These are phyloP conservation scores for Clavariopsis aquatica DNA, from an alignment of 495 filamentous ascomycete species.

Conservation along the genomic window DNA sequence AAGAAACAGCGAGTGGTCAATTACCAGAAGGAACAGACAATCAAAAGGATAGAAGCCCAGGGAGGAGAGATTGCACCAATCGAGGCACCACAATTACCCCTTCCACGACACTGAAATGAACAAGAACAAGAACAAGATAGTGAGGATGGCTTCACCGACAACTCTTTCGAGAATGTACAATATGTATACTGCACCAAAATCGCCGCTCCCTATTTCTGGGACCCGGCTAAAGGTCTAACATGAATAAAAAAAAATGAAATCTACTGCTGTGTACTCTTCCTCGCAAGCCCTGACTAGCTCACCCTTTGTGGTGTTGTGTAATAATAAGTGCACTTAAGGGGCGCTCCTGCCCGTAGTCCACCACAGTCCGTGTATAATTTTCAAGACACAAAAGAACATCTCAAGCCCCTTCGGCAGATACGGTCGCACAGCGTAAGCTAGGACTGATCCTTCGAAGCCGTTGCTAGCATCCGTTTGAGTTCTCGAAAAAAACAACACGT, in stretches of 20 bases:
- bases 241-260: neutral
- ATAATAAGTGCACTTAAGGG: too few species aligned
- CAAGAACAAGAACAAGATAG: too few species aligned
- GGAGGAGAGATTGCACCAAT: slow-evolving; percentile 54
- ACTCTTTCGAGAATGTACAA: slow-evolving; percentile 19
- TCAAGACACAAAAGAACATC: too few species aligned
- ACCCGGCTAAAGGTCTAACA: neutral
- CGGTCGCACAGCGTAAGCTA: too few species aligned
- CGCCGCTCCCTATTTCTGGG: neutral
- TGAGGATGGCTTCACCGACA: too few species aligned
- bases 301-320: neutral
- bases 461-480: too few species aligned
- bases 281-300: neutral
- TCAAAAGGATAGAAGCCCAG: slow-evolving; percentile 77
- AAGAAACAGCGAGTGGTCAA: slow-evolving; percentile 94
- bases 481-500: too few species aligned
- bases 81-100: slow-evolving; percentile 16
- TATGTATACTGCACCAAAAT: slow-evolving; percentile 26
- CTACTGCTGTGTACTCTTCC: neutral
- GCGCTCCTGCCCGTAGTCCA: too few species aligned
- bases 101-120: neutral
- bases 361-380: too few species aligned
- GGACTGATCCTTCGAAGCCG: too few species aligned
- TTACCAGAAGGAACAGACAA: slow-evolving; percentile 73
- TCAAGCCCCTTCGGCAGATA: too few species aligned